phyloP scores from a whole-genome alignment of 2,329 filamentous ascomycete genomes.

The Cordyceps tenuipes region DNA sequence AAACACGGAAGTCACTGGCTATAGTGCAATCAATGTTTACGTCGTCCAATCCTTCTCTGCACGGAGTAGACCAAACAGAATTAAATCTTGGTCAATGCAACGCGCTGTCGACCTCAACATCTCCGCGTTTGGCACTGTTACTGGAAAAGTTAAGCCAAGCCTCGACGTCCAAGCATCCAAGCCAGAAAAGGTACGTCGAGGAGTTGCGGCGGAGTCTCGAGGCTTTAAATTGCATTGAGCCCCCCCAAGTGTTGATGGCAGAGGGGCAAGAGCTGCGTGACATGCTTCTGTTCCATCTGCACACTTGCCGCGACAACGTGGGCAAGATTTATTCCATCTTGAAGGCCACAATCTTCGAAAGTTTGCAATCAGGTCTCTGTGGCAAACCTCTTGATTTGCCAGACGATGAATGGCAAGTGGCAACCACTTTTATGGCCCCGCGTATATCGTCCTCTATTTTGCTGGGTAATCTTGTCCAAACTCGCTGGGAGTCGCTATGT shows the following conservation, averaged over 20 bases:
- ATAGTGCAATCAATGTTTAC: background rate
- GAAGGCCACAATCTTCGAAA: background rate
- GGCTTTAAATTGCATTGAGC: background rate
- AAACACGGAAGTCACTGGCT: no score
- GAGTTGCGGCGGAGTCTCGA: background rate
- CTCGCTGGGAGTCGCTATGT: background rate
- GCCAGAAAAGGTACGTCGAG: background rate
- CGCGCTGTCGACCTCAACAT: background rate
- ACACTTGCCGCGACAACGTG: background rate
- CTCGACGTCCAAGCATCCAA: background rate
- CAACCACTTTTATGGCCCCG: background rate
- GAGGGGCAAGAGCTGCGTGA: background rate
- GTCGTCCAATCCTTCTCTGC: background rate
- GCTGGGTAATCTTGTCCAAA: background rate
- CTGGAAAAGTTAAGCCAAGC: background rate
- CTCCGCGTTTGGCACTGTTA: background rate
- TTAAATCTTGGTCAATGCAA: no score
- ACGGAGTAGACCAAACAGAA: no score
- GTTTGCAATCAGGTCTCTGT: background rate
- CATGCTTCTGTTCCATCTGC: background rate
- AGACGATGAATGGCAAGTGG: background rate
- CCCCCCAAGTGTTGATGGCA: background rate
- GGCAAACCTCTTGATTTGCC: background rate
- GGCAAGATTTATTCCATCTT: background rate
- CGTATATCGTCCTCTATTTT: background rate